Evolutionary conservation across 2,329 filamentous ascomycete species (phyloP), one percentile per base, ranked within the genome.

Genomic region (Phyllachora maydis): DNA sequence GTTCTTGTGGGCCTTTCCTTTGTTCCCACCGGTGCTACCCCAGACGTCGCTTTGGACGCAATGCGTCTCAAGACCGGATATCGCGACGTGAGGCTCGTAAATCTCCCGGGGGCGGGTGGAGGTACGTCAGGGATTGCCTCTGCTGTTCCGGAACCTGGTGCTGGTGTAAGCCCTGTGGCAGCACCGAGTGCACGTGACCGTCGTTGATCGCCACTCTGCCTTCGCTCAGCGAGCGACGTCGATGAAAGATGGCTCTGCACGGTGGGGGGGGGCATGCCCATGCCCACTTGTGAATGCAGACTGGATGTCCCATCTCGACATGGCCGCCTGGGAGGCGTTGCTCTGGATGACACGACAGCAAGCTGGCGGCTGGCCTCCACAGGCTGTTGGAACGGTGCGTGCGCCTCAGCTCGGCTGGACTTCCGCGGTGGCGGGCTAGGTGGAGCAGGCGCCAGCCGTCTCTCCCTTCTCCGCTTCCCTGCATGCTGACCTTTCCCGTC

Each of bases 41-140:
- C 56, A 4, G 61, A 41, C 1, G 64, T 55, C 1, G 64, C 56
- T 43, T 79, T 90, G 9, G n/a, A n/a, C n/a, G n/a, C n/a, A n/a
- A n/a, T n/a, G n/a, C n/a, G 68, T 68, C 26, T 68, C 70, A 32
- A 74, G 65, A 6, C 71, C 57, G 36, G 92, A 91, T 25, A 92
- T 59, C 1, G 75, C 73, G 41, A 92, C 88, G 3, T 74, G 65
- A 6, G 64, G 58, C 34, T 52, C 57, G 18, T 67, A 65, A 8
- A 62, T 59, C 7, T n/a, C n/a, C n/a, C n/a, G n/a, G n/a, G n/a
- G n/a, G n/a, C n/a, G n/a, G n/a, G n/a, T n/a, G n/a, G n/a, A n/a
- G n/a, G n/a, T n/a, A n/a, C n/a, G n/a, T n/a, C n/a, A n/a, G n/a
- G n/a, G n/a, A n/a, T n/a, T n/a, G n/a, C n/a, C n/a, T n/a, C n/a